These are phyloP conservation scores for Diatrype stigma DNA, from an alignment of 2,329 filamentous ascomycete species.

Conservation along the genomic window DNA sequence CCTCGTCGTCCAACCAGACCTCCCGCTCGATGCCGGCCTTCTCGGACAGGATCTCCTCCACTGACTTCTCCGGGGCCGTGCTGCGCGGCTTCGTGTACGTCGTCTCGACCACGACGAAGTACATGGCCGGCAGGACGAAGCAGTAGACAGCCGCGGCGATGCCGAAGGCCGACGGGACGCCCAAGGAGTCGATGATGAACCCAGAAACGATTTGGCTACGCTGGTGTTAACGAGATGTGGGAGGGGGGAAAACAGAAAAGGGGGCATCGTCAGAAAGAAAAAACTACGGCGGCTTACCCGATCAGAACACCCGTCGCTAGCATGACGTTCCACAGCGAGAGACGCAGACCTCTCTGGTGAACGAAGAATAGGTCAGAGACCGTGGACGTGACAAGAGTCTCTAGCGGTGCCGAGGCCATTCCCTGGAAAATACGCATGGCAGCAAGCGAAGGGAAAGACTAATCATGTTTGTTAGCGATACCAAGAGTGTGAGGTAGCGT, in stretches of 20 bases:
- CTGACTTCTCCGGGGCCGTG: conserved; percentile 2
- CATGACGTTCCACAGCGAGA: conserved; percentile 20
- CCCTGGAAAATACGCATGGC: conserved; percentile 22
- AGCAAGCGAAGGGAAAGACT: conserved; percentile 19
- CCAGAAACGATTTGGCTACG: conserved; percentile 38
- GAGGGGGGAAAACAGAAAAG: neutral
- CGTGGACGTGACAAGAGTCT: conserved; percentile 20
- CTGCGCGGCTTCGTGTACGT: conserved; percentile 24
- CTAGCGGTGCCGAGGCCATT: conserved; percentile 18
- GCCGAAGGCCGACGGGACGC: conserved; percentile 31
- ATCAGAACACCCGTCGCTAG: conserved; percentile 16
- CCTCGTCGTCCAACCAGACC: conserved; percentile 8
- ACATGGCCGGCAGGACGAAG: conserved; percentile 34
- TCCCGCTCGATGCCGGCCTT: neutral
- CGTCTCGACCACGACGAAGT: conserved; percentile 42
- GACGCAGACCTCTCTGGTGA: conserved; percentile 17
- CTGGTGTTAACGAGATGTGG: neutral
- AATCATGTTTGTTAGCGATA: conserved; percentile 2
- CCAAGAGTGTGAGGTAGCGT: neutral
- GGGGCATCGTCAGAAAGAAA: no score
- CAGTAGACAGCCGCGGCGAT: conserved; percentile 38
- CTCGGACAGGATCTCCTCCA: conserved; percentile 3
- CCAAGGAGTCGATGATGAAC: conserved; percentile 31
- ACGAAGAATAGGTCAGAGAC: conserved; percentile 22
- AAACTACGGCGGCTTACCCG: conserved; percentile 7